Evolutionary conservation across 768 basidiomycete species (phyloP), one percentile per base, ranked within the genome.

Genomic region (Polyporus arcularius): DNA sequence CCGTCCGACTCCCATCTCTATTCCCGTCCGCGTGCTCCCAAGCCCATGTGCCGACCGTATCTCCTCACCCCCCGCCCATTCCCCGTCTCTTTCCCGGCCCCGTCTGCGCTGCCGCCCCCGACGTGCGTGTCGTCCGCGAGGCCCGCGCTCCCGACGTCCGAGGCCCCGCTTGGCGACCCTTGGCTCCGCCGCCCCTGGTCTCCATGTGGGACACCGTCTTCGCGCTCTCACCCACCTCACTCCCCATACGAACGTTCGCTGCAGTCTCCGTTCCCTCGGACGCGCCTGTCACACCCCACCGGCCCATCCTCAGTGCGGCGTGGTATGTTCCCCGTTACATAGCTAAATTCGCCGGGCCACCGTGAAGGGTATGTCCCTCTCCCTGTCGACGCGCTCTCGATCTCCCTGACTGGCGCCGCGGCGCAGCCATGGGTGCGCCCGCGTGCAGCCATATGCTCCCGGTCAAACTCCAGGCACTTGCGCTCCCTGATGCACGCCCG

Each of bases 381-480:
- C 38, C 12, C 46, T n/a, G 32, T 32, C 55, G 10, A n/a, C 49
- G 38, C 49, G 47, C 60, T 51, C 55, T 43, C 49, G 60, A 41
- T 52, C 60, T 40, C 32, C 21, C 30, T 14, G 26, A n/a, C 60
- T 18, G 50, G 38, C 60, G 54, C 60, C 55, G 35, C 54, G 48
- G 45, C 60, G 54, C 60, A 56, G 60, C 60, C 60, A 51, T 48
- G 46, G 46, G 21, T 48, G 46, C 46, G 46, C 60, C 56, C 43
- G 39, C 43, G 48, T 52, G 53, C 50, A 42, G 51, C 61, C 62
- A 59, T 58, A 59, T 63, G 62, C 62, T 59, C 43, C 45, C 61
- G 41, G 51, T 56, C 54, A 62, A 54, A 35, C 55, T 43, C 57
- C 62, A 63, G 62, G 62, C 62, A 63, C 62, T 7, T 35, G 38